Evolutionary conservation across 78 protist genomes (phyloP).

Genomic region (Cavenderia fasciculata): DNA sequence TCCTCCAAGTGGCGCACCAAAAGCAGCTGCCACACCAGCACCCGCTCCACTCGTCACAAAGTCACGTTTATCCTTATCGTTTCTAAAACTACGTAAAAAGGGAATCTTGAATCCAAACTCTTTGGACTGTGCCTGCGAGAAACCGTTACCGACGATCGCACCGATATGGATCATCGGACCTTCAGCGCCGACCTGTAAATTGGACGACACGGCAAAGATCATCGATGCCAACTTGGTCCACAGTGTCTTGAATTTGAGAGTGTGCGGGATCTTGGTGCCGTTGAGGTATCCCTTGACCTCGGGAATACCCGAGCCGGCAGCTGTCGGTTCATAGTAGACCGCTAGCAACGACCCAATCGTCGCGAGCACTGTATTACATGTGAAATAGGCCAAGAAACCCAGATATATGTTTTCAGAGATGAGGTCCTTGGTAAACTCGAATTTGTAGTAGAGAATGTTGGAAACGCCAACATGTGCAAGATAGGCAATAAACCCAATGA

Average conservation of each 20-base stretch:
- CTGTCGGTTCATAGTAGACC: conserved; percentile 82
- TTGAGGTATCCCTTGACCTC: conserved; percentile 90
- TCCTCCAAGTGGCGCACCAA: conserved; percentile 97
- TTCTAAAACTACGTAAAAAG: conserved; percentile 80
- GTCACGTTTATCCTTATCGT: conserved; percentile 89
- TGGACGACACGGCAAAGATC: conserved; percentile 76
- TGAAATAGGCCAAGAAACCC: conserved; percentile 38
- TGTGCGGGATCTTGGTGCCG: conserved; percentile 75
- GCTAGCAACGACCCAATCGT: conserved; percentile 56
- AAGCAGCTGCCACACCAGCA: conserved; percentile 98
- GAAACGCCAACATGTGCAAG: conserved; percentile 12
- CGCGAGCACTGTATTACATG: conserved; percentile 56
- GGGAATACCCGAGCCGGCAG: conserved; percentile 93
- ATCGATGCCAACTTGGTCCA: conserved; percentile 83
- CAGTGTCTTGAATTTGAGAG: conserved; percentile 62
- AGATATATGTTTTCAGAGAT: background rate
- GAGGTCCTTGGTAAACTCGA: conserved; percentile 14
- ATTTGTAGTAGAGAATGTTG: conserved; percentile 18
- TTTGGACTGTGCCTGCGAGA: conserved; percentile 88
- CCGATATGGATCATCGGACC: conserved; percentile 96
- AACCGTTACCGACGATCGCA: conserved; percentile 88
- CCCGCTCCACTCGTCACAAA: conserved; percentile 95
- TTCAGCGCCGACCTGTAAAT: conserved; percentile 83
- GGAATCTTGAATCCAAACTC: conserved; percentile 75
- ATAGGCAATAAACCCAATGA: conserved; percentile 71